A percentile compares a stretch with the other conserved stretches of the same genome.
phyloP scores from a whole-genome alignment of 2,329 filamentous ascomycete species.

The Leptographium galeiforme region DNA sequence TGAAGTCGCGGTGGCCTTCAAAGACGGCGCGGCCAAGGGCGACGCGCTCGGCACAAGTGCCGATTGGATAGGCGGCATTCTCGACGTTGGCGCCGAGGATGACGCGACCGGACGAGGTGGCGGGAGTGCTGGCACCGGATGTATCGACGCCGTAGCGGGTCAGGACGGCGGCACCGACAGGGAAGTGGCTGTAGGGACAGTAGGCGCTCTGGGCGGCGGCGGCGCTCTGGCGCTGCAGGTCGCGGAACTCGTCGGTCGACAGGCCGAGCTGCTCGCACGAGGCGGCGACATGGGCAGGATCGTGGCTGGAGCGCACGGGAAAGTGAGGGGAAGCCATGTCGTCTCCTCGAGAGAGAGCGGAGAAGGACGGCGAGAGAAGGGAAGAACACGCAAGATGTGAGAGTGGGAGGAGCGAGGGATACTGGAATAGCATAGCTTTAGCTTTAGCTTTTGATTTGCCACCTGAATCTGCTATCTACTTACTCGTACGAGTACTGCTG shows the following conservation, averaged over 20 bases:
- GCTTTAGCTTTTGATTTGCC: too few species aligned
- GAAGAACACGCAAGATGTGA: too few species aligned
- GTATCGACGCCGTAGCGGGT: constrained; percentile 20
- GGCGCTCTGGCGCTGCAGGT: constrained; percentile 47
- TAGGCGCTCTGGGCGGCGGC: constrained; percentile 70
- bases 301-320: constrained; percentile 13
- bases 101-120: constrained; percentile 10
- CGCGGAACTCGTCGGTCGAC: constrained; percentile 47
- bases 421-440: too few species aligned
- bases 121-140: background rate
- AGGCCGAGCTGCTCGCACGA: constrained; percentile 34
- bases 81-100: constrained; percentile 80
- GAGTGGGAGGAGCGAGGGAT: too few species aligned
- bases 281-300: constrained; percentile 13
- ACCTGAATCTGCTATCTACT: too few species aligned
- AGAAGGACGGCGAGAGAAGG: too few species aligned
- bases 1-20: constrained; percentile 43
- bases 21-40: constrained; percentile 70
- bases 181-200: constrained; percentile 88
- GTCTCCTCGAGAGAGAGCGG: background rate
- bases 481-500: too few species aligned
- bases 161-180: constrained; percentile 73
- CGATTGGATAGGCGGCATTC: constrained; percentile 84
- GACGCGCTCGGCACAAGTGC: constrained; percentile 91
- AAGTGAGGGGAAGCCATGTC: background rate